Conservation (phyloP, 768 basidiomycete genomes). For the Suillus tomentosus region DNA sequence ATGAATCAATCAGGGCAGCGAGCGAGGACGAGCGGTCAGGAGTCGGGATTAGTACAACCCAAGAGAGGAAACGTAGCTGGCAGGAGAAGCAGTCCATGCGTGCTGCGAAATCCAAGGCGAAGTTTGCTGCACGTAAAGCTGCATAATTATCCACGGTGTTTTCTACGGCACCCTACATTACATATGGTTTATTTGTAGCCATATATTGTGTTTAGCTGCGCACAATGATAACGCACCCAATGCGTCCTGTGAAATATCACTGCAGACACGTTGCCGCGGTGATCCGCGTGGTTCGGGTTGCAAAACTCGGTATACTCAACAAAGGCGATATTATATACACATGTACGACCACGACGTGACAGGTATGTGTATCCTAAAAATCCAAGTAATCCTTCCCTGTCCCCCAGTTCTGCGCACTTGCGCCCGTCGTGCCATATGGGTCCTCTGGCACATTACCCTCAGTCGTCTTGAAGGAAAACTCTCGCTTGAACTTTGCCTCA, state of each 20-base stretch:
- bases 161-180: background rate
- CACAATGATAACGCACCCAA: background rate
- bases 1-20: constrained; percentile 45
- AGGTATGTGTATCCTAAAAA: constrained; percentile 37
- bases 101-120: constrained; percentile 35
- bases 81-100: constrained; percentile 42
- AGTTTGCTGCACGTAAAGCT: constrained; percentile 28
- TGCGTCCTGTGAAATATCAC: background rate
- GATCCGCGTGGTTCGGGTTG: background rate
- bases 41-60: constrained; percentile 65
- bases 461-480: constrained; percentile 78
- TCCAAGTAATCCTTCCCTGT: constrained; percentile 56
- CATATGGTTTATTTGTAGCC: background rate
- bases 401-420: constrained; percentile 45
- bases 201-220: background rate
- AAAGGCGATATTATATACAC: background rate
- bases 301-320: background rate
- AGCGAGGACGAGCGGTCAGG: constrained; percentile 56
- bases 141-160: constrained; percentile 5
- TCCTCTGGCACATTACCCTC: constrained; percentile 52
- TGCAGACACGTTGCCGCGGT: constrained; percentile 4
- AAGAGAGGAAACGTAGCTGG: constrained; percentile 61
- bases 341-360: constrained; percentile 3
- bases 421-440: constrained; percentile 49
- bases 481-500: constrained; percentile 78